A percentile compares a stretch with the other conserved stretches of the same genome.
Evolutionary conservation across 495 filamentous ascomycete genomes (phyloP).

Genomic region (Xylaria venustula): DNA sequence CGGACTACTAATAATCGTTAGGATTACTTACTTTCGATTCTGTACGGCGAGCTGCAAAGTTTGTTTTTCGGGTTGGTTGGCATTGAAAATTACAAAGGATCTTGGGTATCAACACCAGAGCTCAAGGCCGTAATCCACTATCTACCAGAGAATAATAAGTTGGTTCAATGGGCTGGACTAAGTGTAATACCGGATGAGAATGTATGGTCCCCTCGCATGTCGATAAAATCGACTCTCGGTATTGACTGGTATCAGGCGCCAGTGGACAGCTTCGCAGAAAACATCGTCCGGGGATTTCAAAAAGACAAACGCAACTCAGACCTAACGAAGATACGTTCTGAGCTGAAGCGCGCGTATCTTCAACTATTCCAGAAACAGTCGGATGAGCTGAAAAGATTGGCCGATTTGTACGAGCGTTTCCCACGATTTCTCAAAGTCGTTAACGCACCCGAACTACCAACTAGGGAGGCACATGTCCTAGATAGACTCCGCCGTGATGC

Average conservation of each 20-base stretch:
- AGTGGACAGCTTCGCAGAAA: background rate
- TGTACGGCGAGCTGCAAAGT: background rate
- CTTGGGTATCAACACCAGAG: background rate
- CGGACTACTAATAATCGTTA: background rate
- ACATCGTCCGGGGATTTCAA: background rate
- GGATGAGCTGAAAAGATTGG: background rate
- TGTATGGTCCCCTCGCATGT: background rate
- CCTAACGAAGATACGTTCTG: background rate
- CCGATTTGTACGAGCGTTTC: slow-evolving; percentile 11
- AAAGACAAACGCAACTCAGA: background rate
- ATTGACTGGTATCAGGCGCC: background rate
- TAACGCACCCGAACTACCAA: slow-evolving; percentile 2
- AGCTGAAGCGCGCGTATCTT: background rate
- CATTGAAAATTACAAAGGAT: background rate
- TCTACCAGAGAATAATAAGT: background rate
- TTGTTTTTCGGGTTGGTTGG: background rate
- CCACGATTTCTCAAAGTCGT: slow-evolving; percentile 10
- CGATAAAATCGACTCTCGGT: background rate
- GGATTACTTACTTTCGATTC: background rate
- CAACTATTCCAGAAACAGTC: slow-evolving; percentile 3
- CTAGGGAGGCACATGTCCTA: background rate
- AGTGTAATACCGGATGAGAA: background rate
- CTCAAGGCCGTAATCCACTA: slow-evolving; percentile 1
- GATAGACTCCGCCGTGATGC: background rate
- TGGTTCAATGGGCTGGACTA: background rate